Base-by-base conservation (phyloP, 768 basidiomycete species). In the Clitopilus passeckerianus region DNA sequence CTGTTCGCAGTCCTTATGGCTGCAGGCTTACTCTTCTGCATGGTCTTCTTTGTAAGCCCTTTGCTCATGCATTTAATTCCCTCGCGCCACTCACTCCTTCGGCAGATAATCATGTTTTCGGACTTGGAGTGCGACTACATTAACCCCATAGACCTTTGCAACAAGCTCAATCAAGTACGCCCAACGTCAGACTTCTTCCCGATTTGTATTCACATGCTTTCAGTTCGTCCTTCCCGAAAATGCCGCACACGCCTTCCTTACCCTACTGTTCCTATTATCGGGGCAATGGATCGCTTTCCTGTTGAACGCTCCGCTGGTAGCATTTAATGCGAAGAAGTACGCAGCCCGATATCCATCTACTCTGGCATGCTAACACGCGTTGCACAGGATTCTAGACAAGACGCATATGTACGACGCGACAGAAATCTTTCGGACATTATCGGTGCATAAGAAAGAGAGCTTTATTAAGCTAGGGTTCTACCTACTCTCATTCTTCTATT, bases 101-200 rank as follows among this genome's bases (percentile, higher is more conserved):
- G 34, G 54, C 66, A 98, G 96, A 98, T 99, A 69, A 98, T 99
- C 80, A 98, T 98, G 96, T 98, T 98, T 81, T 97, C 95, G 46
- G 97, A 98, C 78, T 79, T 98, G 71, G 96, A 98, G 78, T 97
- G 94, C 81, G 95, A 97, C 83, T 98, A 98, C 78, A 96, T 98
- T 81, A 99, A 99, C 76, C 97, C 97, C 56, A 99, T 99, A 85
- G 97, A 99, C 75, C 87, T 98, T 37, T 98, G 97, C 78, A 98
- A 98, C 78, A 98, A 97, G 80, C 87, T 98, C 68, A 98, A 98
- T 72, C 92, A 95, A 76, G 96, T 96, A 64, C 52, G 81, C 75
- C 10, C 43, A 24, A 15, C 41, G 23, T 52, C 27, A 12, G 30
- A 24, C 60, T 22, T 59, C 5, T 54, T 14, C 22, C 57, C 23